Evolutionary conservation across 352 stramenopile genomes (phyloP), one percentile per base, ranked within the genome.

Genomic region (Thraustochytrium striatum): DNA sequence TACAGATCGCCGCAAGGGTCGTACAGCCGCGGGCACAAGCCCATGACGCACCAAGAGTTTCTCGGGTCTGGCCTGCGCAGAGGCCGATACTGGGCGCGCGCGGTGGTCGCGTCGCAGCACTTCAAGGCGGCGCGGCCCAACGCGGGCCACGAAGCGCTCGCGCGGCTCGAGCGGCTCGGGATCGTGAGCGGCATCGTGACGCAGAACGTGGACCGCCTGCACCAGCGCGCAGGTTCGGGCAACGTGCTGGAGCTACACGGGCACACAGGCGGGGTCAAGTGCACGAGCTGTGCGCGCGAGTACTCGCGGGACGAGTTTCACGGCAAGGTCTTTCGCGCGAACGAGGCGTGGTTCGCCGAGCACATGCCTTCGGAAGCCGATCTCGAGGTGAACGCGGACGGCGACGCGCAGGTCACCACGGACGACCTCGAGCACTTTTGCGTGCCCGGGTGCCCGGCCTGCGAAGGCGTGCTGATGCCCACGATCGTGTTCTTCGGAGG

Each of bases 401-500:
- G 39, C 7, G 78, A 78, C 35, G 41, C 78, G 2, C 21, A 81
- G 25, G 16, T 84, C 21, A 58, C 36, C 30, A 35, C 52, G 13
- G 28, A 32, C 85, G 87, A 92, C 78, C 92, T 93, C 62, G 86
- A 91, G 72, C 83, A 88, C 52, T 96, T 96, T 72, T 83, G 83
- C 13, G 92, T 95, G 61, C 87, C 87, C 44, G 82, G 85, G 16
- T 95, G 91, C 81, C 53, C 53, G 21, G 70, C 85, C 25, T 96
- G 91, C 57, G 88, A 88, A 8, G 92, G 92, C 52, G 87, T 94
- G 47, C 84, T 92, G 61, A 94, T 94, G 83, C 91, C 91, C 0
- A 88, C 91, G 72, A 94, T 99, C 44, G 93, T 98, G 3, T 99
- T 98, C 83, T 99, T 99, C 84, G 94, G 95, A 3, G 95, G 98